Conservation (phyloP, 306 rosid genomes). For the Rosa multiflora region DNA sequence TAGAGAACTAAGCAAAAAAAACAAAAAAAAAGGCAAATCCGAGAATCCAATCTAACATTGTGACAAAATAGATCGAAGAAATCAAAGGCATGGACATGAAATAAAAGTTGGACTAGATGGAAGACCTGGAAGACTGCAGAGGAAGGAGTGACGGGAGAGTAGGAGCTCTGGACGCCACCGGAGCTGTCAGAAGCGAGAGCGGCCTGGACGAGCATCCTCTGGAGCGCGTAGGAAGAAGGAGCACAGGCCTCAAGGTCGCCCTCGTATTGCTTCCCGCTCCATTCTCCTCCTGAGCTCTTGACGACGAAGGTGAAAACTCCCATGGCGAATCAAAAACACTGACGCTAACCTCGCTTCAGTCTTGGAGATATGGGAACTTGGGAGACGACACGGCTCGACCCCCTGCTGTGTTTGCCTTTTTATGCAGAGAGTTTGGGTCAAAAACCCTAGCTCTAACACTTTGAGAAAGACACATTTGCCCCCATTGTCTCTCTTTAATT, state of each 20-base stretch:
- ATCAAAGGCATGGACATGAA: not conserved
- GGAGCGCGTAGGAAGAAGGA: conserved; percentile 53
- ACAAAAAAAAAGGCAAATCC: not conserved
- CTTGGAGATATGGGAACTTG: too few species aligned
- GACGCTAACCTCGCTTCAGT: too few species aligned
- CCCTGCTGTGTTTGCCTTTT: not conserved
- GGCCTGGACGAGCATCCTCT: conserved; percentile 68
- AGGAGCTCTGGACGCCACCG: conserved; percentile 78
- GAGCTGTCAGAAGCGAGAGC: conserved; percentile 66
- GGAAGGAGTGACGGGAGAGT: conserved; percentile 55
- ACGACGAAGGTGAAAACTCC: conserved; percentile 83
- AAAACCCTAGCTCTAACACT: too few species aligned
- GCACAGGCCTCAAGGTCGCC: conserved; percentile 86
- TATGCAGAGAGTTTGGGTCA: too few species aligned
- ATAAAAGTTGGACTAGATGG: not conserved
- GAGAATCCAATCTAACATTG: not conserved
- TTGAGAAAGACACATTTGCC: too few species aligned
- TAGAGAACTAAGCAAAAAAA: too few species aligned
- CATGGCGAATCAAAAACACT: conserved; percentile 31
- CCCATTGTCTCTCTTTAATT: too few species aligned
- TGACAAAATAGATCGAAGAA: not conserved
- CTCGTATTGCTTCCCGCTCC: conserved; percentile 67
- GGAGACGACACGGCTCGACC: not conserved
- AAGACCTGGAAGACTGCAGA: conserved; percentile 82
- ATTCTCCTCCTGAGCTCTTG: conserved; percentile 56